phyloP scores from a whole-genome alignment of 2,329 filamentous ascomycete species.

The Alternaria angustiovoidea region DNA sequence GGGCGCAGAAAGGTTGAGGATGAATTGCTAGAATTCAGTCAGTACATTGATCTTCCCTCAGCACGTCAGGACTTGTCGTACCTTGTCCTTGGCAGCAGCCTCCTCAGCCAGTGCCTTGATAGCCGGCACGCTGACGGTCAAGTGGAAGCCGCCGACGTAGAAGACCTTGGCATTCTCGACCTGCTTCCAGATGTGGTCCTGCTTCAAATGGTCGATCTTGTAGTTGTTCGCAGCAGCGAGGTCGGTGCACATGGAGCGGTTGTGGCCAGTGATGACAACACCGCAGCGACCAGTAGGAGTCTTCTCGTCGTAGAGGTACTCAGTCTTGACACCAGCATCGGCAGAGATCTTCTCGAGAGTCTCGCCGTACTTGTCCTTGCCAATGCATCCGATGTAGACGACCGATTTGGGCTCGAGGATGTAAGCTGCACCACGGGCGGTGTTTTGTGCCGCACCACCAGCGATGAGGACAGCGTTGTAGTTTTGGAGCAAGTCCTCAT shows the following conservation, averaged over 20 bases:
- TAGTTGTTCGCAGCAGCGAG: constrained; percentile 97
- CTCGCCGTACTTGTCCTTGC: constrained; percentile 93
- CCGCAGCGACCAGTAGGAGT: constrained; percentile 91
- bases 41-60: constrained; percentile 1
- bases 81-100: constrained; percentile 88
- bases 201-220: constrained; percentile 91
- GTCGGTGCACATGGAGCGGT: constrained; percentile 94
- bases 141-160: constrained; percentile 96
- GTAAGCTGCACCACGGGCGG: constrained; percentile 93
- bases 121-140: constrained; percentile 93
- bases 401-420: constrained; percentile 88
- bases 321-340: constrained; percentile 86
- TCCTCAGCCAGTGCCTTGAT: constrained; percentile 91
- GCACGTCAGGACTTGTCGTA: constrained; percentile 44
- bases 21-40: constrained; percentile 65
- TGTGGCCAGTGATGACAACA: constrained; percentile 95
- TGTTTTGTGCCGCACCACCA: constrained; percentile 97
- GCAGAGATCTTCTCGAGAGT: constrained; percentile 86
- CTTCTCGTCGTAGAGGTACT: constrained; percentile 90
- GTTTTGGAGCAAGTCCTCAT: constrained; percentile 92
- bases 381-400: constrained; percentile 92
- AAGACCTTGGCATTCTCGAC: constrained; percentile 88
- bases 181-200: constrained; percentile 87
- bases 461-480: constrained; percentile 93
- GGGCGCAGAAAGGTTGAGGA: constrained; percentile 90